Evolutionary conservation across 495 filamentous ascomycete species (phyloP).

Genomic region (Neurospora africana): DNA sequence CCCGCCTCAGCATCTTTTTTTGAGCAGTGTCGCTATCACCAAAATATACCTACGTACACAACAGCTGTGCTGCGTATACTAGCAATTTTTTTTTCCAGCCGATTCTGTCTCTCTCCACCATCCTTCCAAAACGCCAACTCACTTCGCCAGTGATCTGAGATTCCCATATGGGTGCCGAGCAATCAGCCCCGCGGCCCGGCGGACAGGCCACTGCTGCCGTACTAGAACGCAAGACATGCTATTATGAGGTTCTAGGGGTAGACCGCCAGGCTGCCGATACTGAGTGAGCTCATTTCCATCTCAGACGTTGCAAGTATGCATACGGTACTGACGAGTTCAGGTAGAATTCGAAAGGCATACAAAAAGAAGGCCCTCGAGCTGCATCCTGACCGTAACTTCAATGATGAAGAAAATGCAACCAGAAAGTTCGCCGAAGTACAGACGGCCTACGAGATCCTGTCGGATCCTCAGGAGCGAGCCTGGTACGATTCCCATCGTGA

Average conservation of each 20-base stretch:
- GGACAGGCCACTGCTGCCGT: constrained; percentile 4
- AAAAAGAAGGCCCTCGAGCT: constrained; percentile 81
- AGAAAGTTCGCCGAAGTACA: constrained; percentile 82
- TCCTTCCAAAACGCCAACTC: not conserved
- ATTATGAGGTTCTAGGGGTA: constrained; percentile 81
- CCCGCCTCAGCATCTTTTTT: not conserved
- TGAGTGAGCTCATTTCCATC: constrained; percentile 49
- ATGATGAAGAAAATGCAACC: constrained; percentile 73
- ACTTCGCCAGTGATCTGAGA: not conserved
- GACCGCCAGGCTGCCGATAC: constrained; percentile 64
- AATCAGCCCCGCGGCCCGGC: constrained; percentile 47
- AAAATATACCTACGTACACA: not conserved
- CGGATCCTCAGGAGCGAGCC: constrained; percentile 86
- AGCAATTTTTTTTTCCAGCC: not conserved
- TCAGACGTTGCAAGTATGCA: not conserved
- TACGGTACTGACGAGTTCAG: constrained; percentile 2
- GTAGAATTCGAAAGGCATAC: constrained; percentile 88
- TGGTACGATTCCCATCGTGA: constrained; percentile 97
- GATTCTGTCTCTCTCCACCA: not conserved
- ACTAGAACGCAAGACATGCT: constrained; percentile 55
- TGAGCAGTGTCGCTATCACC: not conserved
- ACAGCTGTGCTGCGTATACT: not conserved
- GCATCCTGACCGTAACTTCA: constrained; percentile 91
- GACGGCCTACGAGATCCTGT: constrained; percentile 87
- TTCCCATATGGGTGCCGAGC: constrained; percentile 63